Evolutionary conservation across 2,329 filamentous ascomycete species (phyloP), one percentile per base, ranked within the genome.

Genomic region (Fusarium torreyae): DNA sequence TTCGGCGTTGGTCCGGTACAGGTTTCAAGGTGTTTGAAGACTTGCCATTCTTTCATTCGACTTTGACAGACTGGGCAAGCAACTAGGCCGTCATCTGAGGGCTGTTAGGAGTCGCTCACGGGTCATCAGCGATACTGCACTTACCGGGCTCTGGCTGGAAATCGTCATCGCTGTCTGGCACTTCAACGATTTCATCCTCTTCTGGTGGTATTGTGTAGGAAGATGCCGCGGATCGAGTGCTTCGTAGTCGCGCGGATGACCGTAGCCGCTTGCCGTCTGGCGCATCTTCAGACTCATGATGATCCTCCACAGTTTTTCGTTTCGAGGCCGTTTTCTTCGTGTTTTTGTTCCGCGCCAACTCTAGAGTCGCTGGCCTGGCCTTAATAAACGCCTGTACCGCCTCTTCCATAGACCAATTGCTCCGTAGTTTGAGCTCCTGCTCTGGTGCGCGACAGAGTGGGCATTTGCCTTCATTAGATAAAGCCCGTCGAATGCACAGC

Each of bases 391-490:
- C 88, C 39, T 93, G 90, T 10, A 97, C 92, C 2, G 95, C 86
- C 76, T 98, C 94, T 75, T 96, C 89, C 69, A 98, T 84, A 0
- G 91, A 90, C 87, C 91, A 92, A 78, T 98, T 98, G 46, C 91
- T 91, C 61, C 94, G 87, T 71, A 99, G 77, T 78, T 93, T 96
- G 64, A 93, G 87, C 77, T 95, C 94, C 77, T 98, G 94, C 71
- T 97, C 93, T 1, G 84, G 80, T 7, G 88, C 83, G 52, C 94
- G 90, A 80, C 96, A 99, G 2, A 93, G 85, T 0, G 96, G 96
- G 74, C 96, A 99, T 79, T 92, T 94, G 10, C 94, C 92, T 70
- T 98, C 94, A 33, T 88, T 87, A 3, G 91, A 91, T 1, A 99
- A 86, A 64, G 92, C 94, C 67, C 94, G 87, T 31, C 96, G 92